Percentiles rank a stretch among this genome's conserved stretches.
Conservation (phyloP, 306 rosid genomes). For the Lablab purpureus region DNA sequence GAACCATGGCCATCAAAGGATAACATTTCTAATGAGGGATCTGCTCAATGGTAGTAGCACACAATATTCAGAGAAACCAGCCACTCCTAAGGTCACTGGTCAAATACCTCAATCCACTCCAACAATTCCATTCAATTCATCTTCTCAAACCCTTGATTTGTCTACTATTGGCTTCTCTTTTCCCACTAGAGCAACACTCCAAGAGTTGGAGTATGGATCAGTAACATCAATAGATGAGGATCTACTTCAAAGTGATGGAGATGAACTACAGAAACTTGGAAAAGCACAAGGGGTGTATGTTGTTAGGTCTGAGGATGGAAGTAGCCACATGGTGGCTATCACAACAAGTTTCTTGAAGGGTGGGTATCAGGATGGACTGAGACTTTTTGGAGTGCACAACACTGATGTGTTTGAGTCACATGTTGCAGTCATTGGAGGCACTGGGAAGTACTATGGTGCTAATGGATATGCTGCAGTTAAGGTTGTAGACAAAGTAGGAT, state of each 20-base stretch:
- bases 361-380: conserved; percentile 59
- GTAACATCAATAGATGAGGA: conserved; percentile 67
- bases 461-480: conserved; percentile 68
- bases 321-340: conserved; percentile 76
- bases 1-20: conserved; percentile 50
- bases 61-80: conserved; percentile 38
- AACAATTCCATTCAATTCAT: conserved; percentile 27
- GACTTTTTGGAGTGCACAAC: conserved; percentile 69
- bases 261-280: conserved; percentile 52
- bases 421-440: conserved; percentile 85
- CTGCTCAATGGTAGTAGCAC: conserved; percentile 50
- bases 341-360: conserved; percentile 51
- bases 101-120: conserved; percentile 56
- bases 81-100: conserved; percentile 43
- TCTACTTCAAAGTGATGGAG: conserved; percentile 41
- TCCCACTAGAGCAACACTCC: conserved; percentile 62
- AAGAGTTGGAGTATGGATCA: conserved; percentile 67
- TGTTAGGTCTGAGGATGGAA: conserved; percentile 63
- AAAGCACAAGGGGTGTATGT: conserved; percentile 75
- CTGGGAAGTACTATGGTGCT: conserved; percentile 72
- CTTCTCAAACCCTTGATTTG: conserved; percentile 62
- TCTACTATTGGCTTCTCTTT: conserved; percentile 66
- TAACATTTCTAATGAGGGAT: conserved; percentile 66
- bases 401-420: conserved; percentile 69
- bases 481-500: conserved; percentile 52